phyloP scores from a whole-genome alignment of 805 yeast species.

The Saccharomyces paradoxus region DNA sequence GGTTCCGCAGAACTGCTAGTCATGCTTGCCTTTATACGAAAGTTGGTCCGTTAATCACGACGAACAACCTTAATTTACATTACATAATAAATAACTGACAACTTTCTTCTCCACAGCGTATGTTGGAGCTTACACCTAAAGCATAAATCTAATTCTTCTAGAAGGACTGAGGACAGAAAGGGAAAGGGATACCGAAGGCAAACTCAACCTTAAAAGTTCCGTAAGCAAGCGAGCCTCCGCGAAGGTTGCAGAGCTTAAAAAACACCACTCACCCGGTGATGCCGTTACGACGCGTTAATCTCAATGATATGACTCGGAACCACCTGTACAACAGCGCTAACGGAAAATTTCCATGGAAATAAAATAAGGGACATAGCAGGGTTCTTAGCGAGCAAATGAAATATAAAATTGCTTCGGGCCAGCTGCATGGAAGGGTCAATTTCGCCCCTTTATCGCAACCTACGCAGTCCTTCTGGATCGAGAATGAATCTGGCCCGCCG shows the following conservation, averaged over 20 bases:
- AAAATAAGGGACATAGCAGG: not conserved
- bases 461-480: not conserved
- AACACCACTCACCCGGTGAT: not conserved
- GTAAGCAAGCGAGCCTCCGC: not conserved
- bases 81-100: not conserved
- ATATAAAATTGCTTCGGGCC: not conserved
- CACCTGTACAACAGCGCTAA: not conserved
- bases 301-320: not conserved
- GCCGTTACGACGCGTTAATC: not conserved
- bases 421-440: not conserved
- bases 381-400: not conserved
- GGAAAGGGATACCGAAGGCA: not conserved
- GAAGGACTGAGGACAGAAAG: not conserved
- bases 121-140: not conserved
- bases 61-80: not conserved
- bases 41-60: not conserved
- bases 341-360: not conserved
- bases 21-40: not conserved
- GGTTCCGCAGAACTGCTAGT: slow-evolving; percentile 29
- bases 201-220: not conserved
- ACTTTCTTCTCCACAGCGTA: not conserved
- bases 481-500: not conserved
- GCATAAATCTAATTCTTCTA: not conserved
- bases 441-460: not conserved
- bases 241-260: not conserved